Evolutionary conservation across 1,139 yeast species (phyloP), one percentile per base, ranked within the genome.

Genomic region (Hansenula lynferdii): DNA sequence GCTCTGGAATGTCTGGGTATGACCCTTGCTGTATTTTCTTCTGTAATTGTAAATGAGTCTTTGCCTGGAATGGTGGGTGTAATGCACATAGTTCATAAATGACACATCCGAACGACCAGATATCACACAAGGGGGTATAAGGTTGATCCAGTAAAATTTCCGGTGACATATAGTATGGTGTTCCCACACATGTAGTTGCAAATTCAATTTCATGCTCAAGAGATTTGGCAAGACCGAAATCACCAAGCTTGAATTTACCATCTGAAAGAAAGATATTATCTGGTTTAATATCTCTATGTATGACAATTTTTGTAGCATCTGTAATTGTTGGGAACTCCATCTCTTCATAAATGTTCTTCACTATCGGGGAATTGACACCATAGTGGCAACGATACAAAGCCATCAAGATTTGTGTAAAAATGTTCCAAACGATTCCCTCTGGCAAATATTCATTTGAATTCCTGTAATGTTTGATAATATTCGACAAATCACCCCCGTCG

Each of bases 101-200:
- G 2, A 90, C 97, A 64, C 98, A 92, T 0, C 98, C 99, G 40
- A 94, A 65, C 1, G 96, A 87, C 98, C 98, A 94, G 3, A 92
- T 76, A 61, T 94, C 98, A 8, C 98, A 96, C 47, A 85, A 72
- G 51, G 76, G 86, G 42, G 87, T 79, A 57, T 94, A 95, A 9
- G 94, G 96, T 35, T 81, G 82, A 57, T 87, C 96, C 51, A 80
- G 67, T 33, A 92, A 80, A 2, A 92, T 95, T 53, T 94, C 99
- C 0, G 98, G 98, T 0, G 98, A 95, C 98, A 94, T 94, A 87
- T 97, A 92, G 58, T 90, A 92, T 0, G 99, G 98, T 0, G 99
- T 92, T 0, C 99, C 98, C 6, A 92, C 98, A 54, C 95, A 92
- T 1, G 98, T 92, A 48, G 85, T 83, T 42, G 96, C 62, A 41